Conservation (phyloP, 352 stramenopile genomes). For the Pythium brassicae region DNA sequence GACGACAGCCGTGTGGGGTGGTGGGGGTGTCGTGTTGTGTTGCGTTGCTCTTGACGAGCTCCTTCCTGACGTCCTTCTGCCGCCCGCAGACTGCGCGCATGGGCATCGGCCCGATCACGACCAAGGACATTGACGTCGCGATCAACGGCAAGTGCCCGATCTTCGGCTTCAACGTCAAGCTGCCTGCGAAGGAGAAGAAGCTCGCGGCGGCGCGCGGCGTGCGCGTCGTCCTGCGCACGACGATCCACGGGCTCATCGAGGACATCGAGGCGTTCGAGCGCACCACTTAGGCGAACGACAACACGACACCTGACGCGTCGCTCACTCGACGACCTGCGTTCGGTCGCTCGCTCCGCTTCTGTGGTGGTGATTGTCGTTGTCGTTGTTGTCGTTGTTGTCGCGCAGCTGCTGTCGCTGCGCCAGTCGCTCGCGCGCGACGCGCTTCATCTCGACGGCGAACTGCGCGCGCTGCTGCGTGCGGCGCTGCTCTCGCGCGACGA, state of each 20-base stretch:
- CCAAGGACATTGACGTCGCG: constrained; percentile 74
- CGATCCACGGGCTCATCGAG: constrained; percentile 76
- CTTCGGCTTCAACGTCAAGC: constrained; percentile 80
- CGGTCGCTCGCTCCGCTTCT: not conserved
- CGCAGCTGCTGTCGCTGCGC: not conserved
- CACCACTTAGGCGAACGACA: not conserved
- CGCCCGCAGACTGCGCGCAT: constrained; percentile 59
- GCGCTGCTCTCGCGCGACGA: constrained; percentile 1
- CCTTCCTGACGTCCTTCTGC: not conserved
- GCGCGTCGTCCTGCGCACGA: constrained; percentile 59
- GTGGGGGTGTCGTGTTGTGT: not conserved
- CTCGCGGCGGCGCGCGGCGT: constrained; percentile 54
- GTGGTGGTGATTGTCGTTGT: no score
- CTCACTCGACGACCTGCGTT: no score
- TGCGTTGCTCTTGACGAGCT: not conserved
- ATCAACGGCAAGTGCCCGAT: constrained; percentile 80
- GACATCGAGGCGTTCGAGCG: constrained; percentile 51
- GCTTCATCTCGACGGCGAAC: constrained; percentile 20
- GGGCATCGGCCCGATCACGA: constrained; percentile 75
- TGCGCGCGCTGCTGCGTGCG: constrained; percentile 4
- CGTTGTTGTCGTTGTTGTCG: not conserved
- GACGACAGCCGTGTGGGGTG: not conserved
- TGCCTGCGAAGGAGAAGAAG: constrained; percentile 53
- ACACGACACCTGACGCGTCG: no score
- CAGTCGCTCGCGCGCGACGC: constrained; percentile 4